phyloP scores from a whole-genome alignment of 176 grass and related monocot genomes.

The Ensete glaucum region DNA sequence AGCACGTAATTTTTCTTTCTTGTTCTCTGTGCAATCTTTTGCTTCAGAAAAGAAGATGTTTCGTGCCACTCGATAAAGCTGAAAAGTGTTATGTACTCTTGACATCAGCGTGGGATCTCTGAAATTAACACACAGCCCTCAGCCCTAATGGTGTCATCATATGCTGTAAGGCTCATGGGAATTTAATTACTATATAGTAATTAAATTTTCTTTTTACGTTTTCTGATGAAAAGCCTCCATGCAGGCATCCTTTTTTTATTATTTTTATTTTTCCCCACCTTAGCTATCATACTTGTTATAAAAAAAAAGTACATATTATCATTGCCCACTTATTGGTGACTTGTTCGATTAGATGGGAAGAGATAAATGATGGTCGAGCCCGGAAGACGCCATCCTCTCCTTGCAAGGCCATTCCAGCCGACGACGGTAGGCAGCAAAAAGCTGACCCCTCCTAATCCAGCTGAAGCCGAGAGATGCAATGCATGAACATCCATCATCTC shows the following conservation, averaged over 20 bases:
- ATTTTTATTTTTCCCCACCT: background rate
- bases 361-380: slow-evolving; percentile 13
- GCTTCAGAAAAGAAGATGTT: slow-evolving; percentile 42
- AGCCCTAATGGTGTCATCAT: too few species aligned
- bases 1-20: slow-evolving; percentile 8
- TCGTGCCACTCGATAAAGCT: slow-evolving; percentile 60
- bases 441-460: slow-evolving; percentile 34
- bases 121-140: background rate
- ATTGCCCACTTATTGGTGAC: too few species aligned
- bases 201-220: too few species aligned
- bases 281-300: background rate
- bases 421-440: slow-evolving; percentile 31
- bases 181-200: too few species aligned
- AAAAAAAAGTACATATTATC: too few species aligned
- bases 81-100: slow-evolving; percentile 32
- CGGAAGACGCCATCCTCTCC: slow-evolving; percentile 42
- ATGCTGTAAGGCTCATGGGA: too few species aligned
- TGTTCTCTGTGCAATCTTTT: slow-evolving; percentile 9
- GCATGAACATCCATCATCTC: slow-evolving; percentile 27
- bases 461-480: slow-evolving; percentile 44
- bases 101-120: slow-evolving; percentile 12
- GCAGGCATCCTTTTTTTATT: background rate
- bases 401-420: slow-evolving; percentile 25
- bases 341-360: background rate
- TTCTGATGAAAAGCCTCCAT: too few species aligned